A percentile compares a stretch with the other conserved stretches of the same genome.
Evolutionary conservation across 352 stramenopile species (phyloP).

Genomic region (Saprolegnia parasitica): DNA sequence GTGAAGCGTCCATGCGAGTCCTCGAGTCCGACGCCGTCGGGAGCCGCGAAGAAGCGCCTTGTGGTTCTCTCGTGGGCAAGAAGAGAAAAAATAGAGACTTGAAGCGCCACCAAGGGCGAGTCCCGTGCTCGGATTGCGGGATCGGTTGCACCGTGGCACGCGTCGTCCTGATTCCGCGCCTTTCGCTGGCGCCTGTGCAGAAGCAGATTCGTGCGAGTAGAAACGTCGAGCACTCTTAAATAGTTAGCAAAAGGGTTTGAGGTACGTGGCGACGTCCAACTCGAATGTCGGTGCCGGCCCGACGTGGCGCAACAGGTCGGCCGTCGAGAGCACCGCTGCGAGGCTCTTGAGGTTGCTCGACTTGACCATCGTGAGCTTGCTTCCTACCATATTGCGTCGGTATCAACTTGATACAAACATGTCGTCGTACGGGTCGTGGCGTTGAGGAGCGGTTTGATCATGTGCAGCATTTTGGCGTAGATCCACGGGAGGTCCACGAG

Average conservation of each 20-base stretch:
- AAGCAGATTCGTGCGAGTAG: too few species aligned
- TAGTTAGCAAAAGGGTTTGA: not conserved
- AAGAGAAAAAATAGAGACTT: too few species aligned
- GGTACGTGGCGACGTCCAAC: conserved; percentile 19
- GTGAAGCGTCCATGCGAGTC: too few species aligned
- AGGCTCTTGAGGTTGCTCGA: conserved; percentile 10
- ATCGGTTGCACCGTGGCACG: too few species aligned
- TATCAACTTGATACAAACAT: not conserved
- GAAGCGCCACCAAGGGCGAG: too few species aligned
- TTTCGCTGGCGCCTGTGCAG: too few species aligned
- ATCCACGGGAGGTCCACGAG: conserved; percentile 23
- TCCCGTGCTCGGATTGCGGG: too few species aligned
- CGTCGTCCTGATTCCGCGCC: too few species aligned
- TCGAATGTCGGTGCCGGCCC: conserved; percentile 2
- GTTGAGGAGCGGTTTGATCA: conserved; percentile 27
- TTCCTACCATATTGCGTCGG: not conserved
- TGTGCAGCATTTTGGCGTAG: conserved; percentile 15
- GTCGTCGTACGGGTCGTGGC: conserved; percentile 1
- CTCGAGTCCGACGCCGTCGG: too few species aligned
- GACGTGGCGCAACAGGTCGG: conserved; percentile 19
- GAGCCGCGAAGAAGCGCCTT: too few species aligned
- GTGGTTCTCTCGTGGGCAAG: too few species aligned
- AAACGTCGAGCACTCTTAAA: not conserved
- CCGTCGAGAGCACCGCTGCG: not conserved
- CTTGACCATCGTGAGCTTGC: conserved; percentile 22